A percentile compares a stretch with the other conserved stretches of the same genome.
phyloP scores from a whole-genome alignment of 2,329 filamentous ascomycete genomes.

The Ascochyta clinopodiicola region DNA sequence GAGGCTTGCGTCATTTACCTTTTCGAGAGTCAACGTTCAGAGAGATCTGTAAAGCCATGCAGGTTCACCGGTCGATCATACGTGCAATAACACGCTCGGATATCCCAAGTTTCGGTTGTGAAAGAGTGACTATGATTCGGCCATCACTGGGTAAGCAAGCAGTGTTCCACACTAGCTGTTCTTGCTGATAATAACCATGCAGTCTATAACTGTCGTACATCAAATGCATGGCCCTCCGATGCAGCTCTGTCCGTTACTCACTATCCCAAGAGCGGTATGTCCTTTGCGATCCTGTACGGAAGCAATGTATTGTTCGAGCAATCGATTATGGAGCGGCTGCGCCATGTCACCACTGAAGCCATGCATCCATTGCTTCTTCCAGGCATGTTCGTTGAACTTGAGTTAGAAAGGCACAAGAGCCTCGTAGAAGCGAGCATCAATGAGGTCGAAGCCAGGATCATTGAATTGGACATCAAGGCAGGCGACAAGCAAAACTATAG shows the following conservation, averaged over 20 bases:
- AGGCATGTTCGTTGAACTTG: constrained; percentile 25
- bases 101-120: constrained; percentile 18
- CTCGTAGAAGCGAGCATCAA: constrained; percentile 20
- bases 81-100: constrained; percentile 22
- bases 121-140: constrained; percentile 17
- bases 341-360: constrained; percentile 14
- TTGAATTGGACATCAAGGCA: constrained; percentile 16
- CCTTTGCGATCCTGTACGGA: constrained; percentile 26
- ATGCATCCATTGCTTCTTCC: constrained; percentile 25
- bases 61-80: constrained; percentile 21
- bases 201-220: constrained; percentile 30
- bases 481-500: background rate
- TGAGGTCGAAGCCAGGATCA: constrained; percentile 22
- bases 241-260: constrained; percentile 26
- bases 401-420: constrained; percentile 14
- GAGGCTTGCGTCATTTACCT: too few relatives aligned
- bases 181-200: background rate
- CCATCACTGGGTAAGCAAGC: constrained; percentile 15
- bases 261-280: constrained; percentile 13
- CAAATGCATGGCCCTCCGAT: constrained; percentile 26
- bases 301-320: constrained; percentile 9
- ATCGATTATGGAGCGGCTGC: constrained; percentile 15
- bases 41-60: constrained; percentile 13
- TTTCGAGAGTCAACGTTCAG: constrained; percentile 18
- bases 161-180: background rate